Evolutionary conservation across 768 basidiomycete genomes (phyloP).

Genomic region (Tylopilus intermedius): DNA sequence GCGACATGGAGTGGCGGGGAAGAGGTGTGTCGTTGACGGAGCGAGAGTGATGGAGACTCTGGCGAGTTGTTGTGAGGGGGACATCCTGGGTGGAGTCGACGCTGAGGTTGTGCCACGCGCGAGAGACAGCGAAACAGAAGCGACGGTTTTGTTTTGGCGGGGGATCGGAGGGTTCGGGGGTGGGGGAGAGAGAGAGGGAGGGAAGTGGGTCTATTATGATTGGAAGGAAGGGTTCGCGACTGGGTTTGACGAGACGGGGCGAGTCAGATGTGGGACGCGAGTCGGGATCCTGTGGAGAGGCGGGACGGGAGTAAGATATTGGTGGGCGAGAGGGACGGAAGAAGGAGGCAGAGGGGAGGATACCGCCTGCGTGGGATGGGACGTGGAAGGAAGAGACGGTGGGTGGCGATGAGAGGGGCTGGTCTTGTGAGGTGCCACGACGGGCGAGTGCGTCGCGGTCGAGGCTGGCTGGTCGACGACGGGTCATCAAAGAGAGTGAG

Average conservation of each 20-base stretch:
- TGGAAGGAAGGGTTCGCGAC: constrained; percentile 71
- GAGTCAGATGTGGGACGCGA: constrained; percentile 23
- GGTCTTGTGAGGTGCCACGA: not conserved
- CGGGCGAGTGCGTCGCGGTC: constrained; percentile 13
- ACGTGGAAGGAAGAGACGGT: constrained; percentile 30
- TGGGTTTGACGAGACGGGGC: constrained; percentile 44
- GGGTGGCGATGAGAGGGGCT: constrained; percentile 26
- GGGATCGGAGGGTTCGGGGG: not conserved
- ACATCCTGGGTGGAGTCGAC: constrained; percentile 44
- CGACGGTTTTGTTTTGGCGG: not conserved
- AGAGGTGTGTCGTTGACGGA: constrained; percentile 13
- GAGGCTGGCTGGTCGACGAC: constrained; percentile 6
- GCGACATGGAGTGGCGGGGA: constrained; percentile 13
- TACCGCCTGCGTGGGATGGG: constrained; percentile 69
- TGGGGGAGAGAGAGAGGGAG: not conserved
- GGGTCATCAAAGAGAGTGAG: too few relatives aligned
- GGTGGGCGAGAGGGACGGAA: constrained; percentile 64
- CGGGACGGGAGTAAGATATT: constrained; percentile 38
- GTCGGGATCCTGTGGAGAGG: constrained; percentile 41
- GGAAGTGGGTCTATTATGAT: constrained; percentile 18
- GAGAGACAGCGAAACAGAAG: constrained; percentile 47
- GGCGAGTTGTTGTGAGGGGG: constrained; percentile 2
- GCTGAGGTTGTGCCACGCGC: constrained; percentile 48
- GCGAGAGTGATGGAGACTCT: constrained; percentile 4
- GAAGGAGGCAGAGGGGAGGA: constrained; percentile 75